A percentile compares a stretch with the other conserved stretches of the same genome.
Conservation (phyloP, 2,329 filamentous ascomycete species). For the Tolypocladium ovalisporum region DNA sequence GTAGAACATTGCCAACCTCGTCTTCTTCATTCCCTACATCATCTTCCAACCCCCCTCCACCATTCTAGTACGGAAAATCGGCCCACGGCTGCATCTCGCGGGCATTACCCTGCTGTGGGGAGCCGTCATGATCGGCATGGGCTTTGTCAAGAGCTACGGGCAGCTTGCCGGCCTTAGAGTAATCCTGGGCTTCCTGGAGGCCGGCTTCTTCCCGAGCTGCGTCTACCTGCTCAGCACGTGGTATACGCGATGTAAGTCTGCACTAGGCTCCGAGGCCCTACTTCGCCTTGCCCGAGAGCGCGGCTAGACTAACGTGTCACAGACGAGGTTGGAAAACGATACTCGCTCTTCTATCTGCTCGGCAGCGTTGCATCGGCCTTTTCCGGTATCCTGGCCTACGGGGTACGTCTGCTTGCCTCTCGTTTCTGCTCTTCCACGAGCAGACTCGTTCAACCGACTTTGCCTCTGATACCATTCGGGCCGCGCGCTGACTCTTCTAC, state of each 20-base stretch:
- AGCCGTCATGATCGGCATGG: conserved; percentile 52
- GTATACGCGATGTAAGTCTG: conserved; percentile 52
- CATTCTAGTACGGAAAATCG: conserved; percentile 54
- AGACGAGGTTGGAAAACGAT: conserved; percentile 60
- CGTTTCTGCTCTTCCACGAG: too few species aligned
- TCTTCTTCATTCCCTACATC: conserved; percentile 67
- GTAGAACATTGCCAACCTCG: conserved; percentile 53
- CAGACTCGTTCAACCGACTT: not conserved
- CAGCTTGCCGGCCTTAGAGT: conserved; percentile 44
- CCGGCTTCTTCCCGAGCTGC: conserved; percentile 61
- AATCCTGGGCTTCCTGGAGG: conserved; percentile 53
- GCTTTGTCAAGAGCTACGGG: conserved; percentile 43
- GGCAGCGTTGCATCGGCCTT: conserved; percentile 57
- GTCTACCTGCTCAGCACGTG: conserved; percentile 65
- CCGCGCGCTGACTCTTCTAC: not conserved
- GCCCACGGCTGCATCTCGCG: conserved; percentile 46
- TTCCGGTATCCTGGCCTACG: conserved; percentile 59
- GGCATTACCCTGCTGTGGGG: conserved; percentile 50
- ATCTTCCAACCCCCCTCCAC: conserved; percentile 63
- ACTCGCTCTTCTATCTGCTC: conserved; percentile 58
- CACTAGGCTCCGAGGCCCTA: too few species aligned
- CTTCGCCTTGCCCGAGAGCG: not conserved
- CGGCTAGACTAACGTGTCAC: not conserved
- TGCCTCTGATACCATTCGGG: not conserved
- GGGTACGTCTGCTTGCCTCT: conserved; percentile 30